A percentile compares a stretch with the other conserved stretches of the same genome.
phyloP scores from a whole-genome alignment of 169 alveolate species.

The Haemoproteus tartakovskyi region DNA sequence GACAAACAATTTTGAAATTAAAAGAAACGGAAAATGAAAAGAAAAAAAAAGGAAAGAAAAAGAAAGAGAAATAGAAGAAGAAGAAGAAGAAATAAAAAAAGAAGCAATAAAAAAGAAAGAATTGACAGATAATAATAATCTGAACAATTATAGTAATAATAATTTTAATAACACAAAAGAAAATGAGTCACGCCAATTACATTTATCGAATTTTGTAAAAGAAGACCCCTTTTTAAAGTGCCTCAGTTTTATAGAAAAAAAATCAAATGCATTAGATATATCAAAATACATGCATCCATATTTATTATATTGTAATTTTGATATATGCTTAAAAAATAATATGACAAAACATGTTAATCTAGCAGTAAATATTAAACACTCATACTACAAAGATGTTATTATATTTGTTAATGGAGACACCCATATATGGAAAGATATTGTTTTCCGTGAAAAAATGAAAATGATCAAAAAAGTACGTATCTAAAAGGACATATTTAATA shows the following conservation, averaged over 20 bases:
- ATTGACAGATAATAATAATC: conserved; percentile 17
- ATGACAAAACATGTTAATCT: too few species aligned
- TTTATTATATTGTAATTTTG: conserved; percentile 50
- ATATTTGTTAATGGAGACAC: conserved; percentile 36
- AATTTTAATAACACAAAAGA: conserved; percentile 4
- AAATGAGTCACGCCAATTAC: too few species aligned
- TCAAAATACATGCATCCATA: too few species aligned
- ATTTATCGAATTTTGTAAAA: too few species aligned
- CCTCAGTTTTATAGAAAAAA: too few species aligned
- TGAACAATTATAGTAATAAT: conserved; percentile 27
- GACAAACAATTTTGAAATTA: neutral
- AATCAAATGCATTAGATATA: too few species aligned
- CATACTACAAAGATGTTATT: conserved; percentile 38
- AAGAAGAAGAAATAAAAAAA: conserved; percentile 46
- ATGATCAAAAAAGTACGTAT: conserved; percentile 51
- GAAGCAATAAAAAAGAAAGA: conserved; percentile 37
- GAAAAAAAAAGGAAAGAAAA: neutral
- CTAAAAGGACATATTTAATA: too few species aligned
- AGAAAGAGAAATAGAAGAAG: conserved; percentile 36
- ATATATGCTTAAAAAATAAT: conserved; percentile 15
- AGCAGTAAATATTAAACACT: conserved; percentile 17
- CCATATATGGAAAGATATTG: conserved; percentile 41
- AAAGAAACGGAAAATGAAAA: neutral
- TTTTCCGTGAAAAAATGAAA: conserved; percentile 36
- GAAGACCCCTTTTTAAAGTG: too few species aligned